These are phyloP conservation scores for Tolypocladium endophyticum DNA, from an alignment of 2,329 filamentous ascomycete species.

Conservation along the genomic window DNA sequence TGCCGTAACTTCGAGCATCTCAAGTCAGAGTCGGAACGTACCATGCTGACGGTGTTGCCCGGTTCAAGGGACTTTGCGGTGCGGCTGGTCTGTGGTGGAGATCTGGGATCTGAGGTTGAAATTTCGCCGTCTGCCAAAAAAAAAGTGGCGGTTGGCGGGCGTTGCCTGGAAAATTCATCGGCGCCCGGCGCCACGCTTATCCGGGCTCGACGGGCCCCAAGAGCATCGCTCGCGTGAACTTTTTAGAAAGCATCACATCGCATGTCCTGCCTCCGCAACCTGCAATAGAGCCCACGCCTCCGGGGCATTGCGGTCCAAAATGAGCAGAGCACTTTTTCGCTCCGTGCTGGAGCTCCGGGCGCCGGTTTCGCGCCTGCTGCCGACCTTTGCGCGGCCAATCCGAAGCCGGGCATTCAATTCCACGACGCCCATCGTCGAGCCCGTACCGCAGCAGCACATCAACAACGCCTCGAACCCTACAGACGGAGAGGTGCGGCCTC, in stretches of 20 bases:
- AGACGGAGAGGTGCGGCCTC: constrained; percentile 17
- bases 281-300: constrained; percentile 12
- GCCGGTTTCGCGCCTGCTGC: constrained; percentile 17
- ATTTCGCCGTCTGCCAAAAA: constrained; percentile 6
- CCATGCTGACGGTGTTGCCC: constrained; percentile 18
- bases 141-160: not conserved
- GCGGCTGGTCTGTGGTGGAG: not conserved
- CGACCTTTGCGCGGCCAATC: constrained; percentile 15
- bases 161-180: constrained; percentile 7
- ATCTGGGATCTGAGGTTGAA: constrained; percentile 3
- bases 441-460: constrained; percentile 18
- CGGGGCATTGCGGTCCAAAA: constrained; percentile 19
- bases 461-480: constrained; percentile 29
- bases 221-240: constrained; percentile 6
- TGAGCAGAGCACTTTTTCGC: constrained; percentile 52
- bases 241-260: constrained; percentile 4
- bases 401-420: constrained; percentile 32
- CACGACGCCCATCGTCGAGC: constrained; percentile 38
- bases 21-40: constrained; percentile 8
- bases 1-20: not conserved
- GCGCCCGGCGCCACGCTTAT: constrained; percentile 23
- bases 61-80: not conserved
- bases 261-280: constrained; percentile 7
- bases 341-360: constrained; percentile 51
- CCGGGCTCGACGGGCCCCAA: constrained; percentile 9